These are phyloP conservation scores for Colletotrichum sp. DNA, from an alignment of 2,329 filamentous ascomycete genomes.

Conservation along the genomic window DNA sequence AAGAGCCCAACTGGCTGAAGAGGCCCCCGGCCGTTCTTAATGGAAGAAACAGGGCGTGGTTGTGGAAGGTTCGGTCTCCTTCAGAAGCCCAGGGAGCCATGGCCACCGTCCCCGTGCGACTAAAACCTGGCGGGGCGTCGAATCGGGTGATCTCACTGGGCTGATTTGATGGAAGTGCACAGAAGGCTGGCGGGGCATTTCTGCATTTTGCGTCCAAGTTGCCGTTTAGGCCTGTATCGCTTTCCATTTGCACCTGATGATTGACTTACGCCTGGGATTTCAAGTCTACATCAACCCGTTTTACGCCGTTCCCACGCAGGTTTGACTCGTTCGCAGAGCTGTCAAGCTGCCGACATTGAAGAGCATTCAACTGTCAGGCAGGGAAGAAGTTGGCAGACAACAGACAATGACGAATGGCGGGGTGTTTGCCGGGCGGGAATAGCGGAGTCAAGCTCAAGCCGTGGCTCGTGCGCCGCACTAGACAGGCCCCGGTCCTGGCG, in stretches of 20 bases:
- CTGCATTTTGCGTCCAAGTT: not conserved
- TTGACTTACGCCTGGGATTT: not conserved
- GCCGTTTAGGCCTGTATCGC: not conserved
- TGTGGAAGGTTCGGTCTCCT: slow-evolving; percentile 28
- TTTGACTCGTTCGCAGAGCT: not conserved
- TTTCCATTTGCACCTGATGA: not conserved
- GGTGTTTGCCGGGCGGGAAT: slow-evolving; percentile 17
- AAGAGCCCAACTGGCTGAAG: not conserved
- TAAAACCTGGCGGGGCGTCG: slow-evolving; percentile 16
- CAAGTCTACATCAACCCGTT: not conserved
- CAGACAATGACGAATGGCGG: slow-evolving; percentile 21
- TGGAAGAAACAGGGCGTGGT: slow-evolving; percentile 20
- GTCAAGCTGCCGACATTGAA: not conserved
- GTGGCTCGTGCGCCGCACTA: slow-evolving; percentile 8
- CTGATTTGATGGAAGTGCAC: slow-evolving; percentile 17
- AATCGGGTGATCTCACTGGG: slow-evolving; percentile 19
- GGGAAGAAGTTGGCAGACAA: not conserved
- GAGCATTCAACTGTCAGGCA: not conserved
- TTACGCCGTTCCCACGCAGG: not conserved
- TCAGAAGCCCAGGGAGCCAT: slow-evolving; percentile 13
- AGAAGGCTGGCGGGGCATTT: slow-evolving; percentile 10
- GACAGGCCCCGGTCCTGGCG: not conserved
- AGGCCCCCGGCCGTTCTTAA: slow-evolving; percentile 5
- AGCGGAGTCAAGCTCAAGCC: slow-evolving; percentile 17
- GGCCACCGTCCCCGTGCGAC: slow-evolving; percentile 11